These are phyloP conservation scores for Stereum hirsutum DNA, from an alignment of 1,284 basidiomycete species.

Conservation along the genomic window DNA sequence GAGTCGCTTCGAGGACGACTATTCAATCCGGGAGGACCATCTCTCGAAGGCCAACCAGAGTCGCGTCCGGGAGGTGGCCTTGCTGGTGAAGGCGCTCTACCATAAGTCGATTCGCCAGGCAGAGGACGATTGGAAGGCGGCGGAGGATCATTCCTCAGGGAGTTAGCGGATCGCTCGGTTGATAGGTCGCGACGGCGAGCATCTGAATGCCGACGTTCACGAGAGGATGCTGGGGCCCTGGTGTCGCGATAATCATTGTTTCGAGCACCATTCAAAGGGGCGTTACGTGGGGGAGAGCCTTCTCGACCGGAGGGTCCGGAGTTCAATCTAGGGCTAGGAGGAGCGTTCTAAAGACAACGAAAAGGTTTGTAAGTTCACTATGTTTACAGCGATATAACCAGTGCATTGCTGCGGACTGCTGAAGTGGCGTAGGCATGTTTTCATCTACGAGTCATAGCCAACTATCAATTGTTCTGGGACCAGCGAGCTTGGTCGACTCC, in stretches of 20 bases:
- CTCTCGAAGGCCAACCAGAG: conserved; percentile 1
- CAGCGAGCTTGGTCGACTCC: no score
- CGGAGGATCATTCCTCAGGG: not conserved
- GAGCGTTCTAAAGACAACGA: no score
- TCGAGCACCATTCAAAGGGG: not conserved
- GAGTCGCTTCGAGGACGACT: conserved; percentile 6
- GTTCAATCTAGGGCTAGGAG: no score
- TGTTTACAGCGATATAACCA: no score
- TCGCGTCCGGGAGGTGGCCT: conserved; percentile 2
- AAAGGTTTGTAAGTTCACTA: no score
- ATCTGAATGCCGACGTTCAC: not conserved
- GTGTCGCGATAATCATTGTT: not conserved
- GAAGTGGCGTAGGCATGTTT: no score
- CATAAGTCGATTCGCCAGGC: conserved; percentile 1
- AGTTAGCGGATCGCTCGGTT: not conserved
- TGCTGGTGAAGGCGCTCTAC: conserved; percentile 1
- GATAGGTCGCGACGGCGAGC: not conserved
- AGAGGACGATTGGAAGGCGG: not conserved
- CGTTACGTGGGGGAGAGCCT: not conserved
- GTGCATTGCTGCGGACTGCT: no score
- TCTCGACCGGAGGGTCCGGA: no score
- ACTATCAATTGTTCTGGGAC: no score
- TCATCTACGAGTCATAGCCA: no score
- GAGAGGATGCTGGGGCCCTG: not conserved
- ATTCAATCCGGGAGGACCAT: not conserved